Evolutionary conservation across 2,329 filamentous ascomycete genomes (phyloP), one percentile per base, ranked within the genome.

Genomic region (Fusarium tanahbumbuense): DNA sequence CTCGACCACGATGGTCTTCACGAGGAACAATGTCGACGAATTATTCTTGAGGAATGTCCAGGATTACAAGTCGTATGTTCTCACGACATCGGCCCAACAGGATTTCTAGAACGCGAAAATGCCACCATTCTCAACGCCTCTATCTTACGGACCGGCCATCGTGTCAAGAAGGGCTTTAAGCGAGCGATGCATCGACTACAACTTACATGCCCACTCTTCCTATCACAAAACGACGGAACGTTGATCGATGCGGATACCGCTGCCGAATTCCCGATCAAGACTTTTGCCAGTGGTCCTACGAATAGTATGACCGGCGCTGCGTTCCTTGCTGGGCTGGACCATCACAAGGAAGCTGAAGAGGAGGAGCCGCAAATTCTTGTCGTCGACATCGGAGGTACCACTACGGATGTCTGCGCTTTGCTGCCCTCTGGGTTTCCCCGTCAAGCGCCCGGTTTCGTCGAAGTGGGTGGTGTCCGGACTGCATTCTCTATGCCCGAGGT

Each of bases 311-410:
- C 82, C 28, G 85, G 85, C 5, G 85, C 85, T 6, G 86, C 86
- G 1, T 87, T 87, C 59, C 78, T 89, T 2, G 83, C 84, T n/a
- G 82, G 83, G 0, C 76, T 84, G 53, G 82, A 84, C 25, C 78
- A 80, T 25, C 78, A 80, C 32, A 68, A 67, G 44, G 50, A 65
- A 3, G 27, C 27, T 0, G 54, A 30, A 12, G 69, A 75, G 20
- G 55, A 32, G 16, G 69, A 76, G 23, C 77, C 78, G 2, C 80
- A 81, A 40, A 50, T 82, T 1, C 70, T 89, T 45, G 86, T 88
- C 0, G 82, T 89, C 4, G 88, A 90, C 69, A 83, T 90, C 28
- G 88, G 88, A 10, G 88, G 88, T 18, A 90, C 88, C 0, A 90
- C 87, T 0, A 87, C 87, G 4, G 88, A 90, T 74, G 84, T 89